phyloP scores from a whole-genome alignment of 495 filamentous ascomycete species.

The Tirmania nivea region DNA sequence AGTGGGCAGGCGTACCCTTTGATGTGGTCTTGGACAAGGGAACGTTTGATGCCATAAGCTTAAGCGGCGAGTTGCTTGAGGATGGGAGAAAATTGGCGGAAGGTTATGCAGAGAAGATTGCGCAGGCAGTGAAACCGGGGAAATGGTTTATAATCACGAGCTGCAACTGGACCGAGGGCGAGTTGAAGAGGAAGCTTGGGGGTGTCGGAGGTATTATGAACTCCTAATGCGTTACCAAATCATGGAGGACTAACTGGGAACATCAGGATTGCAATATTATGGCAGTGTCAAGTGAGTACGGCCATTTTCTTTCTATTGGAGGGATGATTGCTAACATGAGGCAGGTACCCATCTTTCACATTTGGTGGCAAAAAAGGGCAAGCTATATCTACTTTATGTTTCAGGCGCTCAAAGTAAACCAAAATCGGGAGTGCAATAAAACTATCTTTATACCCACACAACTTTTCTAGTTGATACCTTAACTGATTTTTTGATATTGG shows the following conservation, averaged over 20 bases:
- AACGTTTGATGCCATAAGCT: slow-evolving; percentile 80
- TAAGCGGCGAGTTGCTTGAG: slow-evolving; percentile 38
- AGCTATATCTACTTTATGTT: slow-evolving; percentile 65
- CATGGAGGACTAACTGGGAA: background rate
- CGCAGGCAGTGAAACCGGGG: slow-evolving; percentile 39
- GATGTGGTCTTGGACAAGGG: slow-evolving; percentile 90
- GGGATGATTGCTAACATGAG: background rate
- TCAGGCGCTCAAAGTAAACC: slow-evolving; percentile 15
- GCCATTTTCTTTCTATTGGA: background rate
- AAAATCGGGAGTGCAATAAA: too few relatives aligned
- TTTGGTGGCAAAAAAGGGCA: slow-evolving; percentile 76
- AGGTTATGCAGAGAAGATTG: slow-evolving; percentile 45
- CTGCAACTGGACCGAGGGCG: slow-evolving; percentile 93
- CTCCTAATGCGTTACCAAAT: background rate
- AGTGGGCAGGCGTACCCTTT: slow-evolving; percentile 30
- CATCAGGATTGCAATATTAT: slow-evolving; percentile 28
- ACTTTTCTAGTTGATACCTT: too few relatives aligned
- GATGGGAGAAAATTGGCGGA: slow-evolving; percentile 40
- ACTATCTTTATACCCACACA: too few relatives aligned
- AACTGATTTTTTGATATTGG: too few relatives aligned
- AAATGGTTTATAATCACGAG: slow-evolving; percentile 71
- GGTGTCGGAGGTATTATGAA: slow-evolving; percentile 6
- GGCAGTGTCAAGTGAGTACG: slow-evolving; percentile 32
- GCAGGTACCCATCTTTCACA: slow-evolving; percentile 52
- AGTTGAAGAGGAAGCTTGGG: slow-evolving; percentile 34